Base-by-base conservation (phyloP, 2,329 filamentous ascomycete species). In the Colletotrichum magnum region DNA sequence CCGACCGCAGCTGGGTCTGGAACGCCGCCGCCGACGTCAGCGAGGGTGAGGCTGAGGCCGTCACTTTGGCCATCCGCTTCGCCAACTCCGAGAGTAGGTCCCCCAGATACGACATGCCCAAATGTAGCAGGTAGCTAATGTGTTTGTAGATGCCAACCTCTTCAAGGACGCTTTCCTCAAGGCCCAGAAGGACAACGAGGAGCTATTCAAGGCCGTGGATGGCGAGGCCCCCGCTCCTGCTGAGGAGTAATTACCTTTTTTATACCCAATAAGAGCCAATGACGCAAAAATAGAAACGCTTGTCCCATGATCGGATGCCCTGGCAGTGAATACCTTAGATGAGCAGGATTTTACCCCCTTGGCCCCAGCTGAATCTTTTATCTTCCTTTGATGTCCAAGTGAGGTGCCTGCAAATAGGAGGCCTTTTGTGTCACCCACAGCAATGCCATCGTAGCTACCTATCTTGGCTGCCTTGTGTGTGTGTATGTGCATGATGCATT, bases 1-100 rank as follows among this genome's bases (percentile, higher is more conserved):
- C 94, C 78, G 96, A 99, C 87, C 93, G 96, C 82, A 97, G 93
- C 86, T 99, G 96, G 96, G 96, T 99, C 75, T 99, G 96, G 96
- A 98, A 97, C 79, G 95, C 95, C 70, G 93, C 95, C 68, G 96
- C 96, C 74, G 96, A 99, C 87, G 95, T 98, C 76, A 97, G 94
- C 79, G 96, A 99, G 88, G 96, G 96, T 72, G 95, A 98, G 86
- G 93, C 96, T 72, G 96, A 99, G 88, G 94, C 95, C 64, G 92
- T 94, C 78, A 99, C 96, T 64, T 89, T 99, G 77, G 96, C 96
- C 73, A 98, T 99, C 77, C 94, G 96, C 75, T 98, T 99, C 78
- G 95, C 93, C 85, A 99, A 98, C 88, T 92, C 93, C 75, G 96
- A 99, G 81, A 98, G 94, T 97, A 88, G 81, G 92, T 88, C 3